These are phyloP conservation scores for Wickerhamomyces chambardii DNA, from an alignment of 805 yeast species.

Conservation along the genomic window DNA sequence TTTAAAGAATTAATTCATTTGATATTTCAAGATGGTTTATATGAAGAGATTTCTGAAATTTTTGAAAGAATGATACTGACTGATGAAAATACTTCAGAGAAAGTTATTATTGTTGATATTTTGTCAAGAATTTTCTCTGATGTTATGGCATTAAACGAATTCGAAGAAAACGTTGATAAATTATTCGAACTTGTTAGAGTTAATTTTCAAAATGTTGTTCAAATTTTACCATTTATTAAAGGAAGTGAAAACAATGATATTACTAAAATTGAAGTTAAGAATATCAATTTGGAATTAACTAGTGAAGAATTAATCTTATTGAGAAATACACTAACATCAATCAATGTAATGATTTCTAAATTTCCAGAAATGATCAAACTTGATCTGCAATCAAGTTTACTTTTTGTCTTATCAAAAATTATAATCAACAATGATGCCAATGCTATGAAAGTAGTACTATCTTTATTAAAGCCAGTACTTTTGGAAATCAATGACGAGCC, in stretches of 20 bases:
- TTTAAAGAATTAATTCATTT: conserved; percentile 47
- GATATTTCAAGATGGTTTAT: conserved; percentile 57
- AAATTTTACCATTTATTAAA: conserved; percentile 49
- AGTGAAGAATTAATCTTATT: conserved; percentile 29
- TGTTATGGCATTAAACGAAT: conserved; percentile 26
- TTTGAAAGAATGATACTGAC: conserved; percentile 64
- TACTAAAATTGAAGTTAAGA: neutral
- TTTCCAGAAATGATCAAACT: conserved; percentile 62
- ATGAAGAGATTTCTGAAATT: conserved; percentile 67
- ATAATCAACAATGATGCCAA: conserved; percentile 29
- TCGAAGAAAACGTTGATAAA: conserved; percentile 59
- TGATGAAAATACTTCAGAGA: conserved; percentile 38
- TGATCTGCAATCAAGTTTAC: conserved; percentile 65
- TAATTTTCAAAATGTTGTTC: conserved; percentile 52
- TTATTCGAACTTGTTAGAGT: conserved; percentile 75
- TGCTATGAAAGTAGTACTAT: conserved; percentile 34
- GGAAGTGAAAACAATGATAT: conserved; percentile 22
- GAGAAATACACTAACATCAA: conserved; percentile 37
- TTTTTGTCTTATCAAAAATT: conserved; percentile 44
- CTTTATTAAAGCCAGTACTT: conserved; percentile 38
- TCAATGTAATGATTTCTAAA: conserved; percentile 52
- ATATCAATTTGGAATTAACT: conserved; percentile 11
- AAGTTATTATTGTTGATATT: conserved; percentile 40
- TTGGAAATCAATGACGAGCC: conserved; percentile 18
- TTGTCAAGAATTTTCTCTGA: conserved; percentile 44